Evolutionary conservation across 176 grass and related monocot species (phyloP).

Genomic region (Aegilops speltoides): DNA sequence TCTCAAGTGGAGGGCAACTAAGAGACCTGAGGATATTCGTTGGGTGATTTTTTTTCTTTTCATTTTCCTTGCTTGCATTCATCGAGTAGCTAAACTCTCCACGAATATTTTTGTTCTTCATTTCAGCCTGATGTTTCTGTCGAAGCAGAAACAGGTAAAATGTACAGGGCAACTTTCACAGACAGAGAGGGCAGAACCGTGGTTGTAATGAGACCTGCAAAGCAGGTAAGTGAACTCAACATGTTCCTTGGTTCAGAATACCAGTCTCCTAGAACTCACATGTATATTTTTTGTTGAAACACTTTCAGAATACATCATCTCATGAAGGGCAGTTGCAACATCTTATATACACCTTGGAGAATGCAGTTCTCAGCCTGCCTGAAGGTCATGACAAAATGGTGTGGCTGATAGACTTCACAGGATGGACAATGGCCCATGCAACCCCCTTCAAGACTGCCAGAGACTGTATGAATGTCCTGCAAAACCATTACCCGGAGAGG

Average conservation of each 20-base stretch:
- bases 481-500: slow-evolving; percentile 94
- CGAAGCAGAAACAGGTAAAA: slow-evolving; percentile 87
- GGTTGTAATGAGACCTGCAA: slow-evolving; percentile 66
- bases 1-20: slow-evolving; percentile 82
- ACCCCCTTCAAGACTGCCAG: slow-evolving; percentile 73
- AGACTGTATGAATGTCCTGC: slow-evolving; percentile 62
- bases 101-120: neutral
- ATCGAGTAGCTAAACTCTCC: neutral
- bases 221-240: slow-evolving; percentile 52
- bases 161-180: slow-evolving; percentile 69
- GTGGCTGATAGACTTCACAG: slow-evolving; percentile 94
- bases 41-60: slow-evolving; percentile 56
- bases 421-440: slow-evolving; percentile 78
- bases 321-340: slow-evolving; percentile 59
- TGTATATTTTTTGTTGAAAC: neutral
- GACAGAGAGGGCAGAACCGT: slow-evolving; percentile 78
- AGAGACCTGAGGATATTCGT: slow-evolving; percentile 73
- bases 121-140: slow-evolving; percentile 68
- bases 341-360: slow-evolving; percentile 83
- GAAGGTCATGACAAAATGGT: slow-evolving; percentile 82
- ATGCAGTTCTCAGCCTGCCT: slow-evolving; percentile 66
- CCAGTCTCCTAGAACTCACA: neutral
- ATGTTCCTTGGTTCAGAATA: neutral
- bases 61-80: neutral
- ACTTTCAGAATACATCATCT: slow-evolving; percentile 71